Evolutionary conservation across 441 rosid genomes (phyloP).

Genomic region (Euphorbia celastroides): DNA sequence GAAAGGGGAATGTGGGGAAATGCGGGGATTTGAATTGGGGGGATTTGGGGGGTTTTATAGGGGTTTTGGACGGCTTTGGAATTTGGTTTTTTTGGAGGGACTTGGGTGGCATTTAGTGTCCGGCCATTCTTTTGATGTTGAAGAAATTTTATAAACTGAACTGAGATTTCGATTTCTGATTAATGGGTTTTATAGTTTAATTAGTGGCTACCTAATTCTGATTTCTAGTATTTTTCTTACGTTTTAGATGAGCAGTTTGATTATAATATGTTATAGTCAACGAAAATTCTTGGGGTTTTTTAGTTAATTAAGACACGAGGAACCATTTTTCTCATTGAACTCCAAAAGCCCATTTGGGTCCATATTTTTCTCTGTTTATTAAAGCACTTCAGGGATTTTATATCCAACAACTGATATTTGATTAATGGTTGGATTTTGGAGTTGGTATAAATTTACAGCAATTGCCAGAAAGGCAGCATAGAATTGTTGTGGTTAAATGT

Average conservation of each 20-base stretch:
- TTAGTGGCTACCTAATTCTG: background rate
- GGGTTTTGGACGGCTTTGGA: slow-evolving; percentile 7
- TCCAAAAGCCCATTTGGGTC: slow-evolving; percentile 18
- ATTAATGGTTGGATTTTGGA: background rate
- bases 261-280: slow-evolving; percentile 12
- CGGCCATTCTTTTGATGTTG: slow-evolving; percentile 5
- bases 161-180: slow-evolving; percentile 20
- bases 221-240: background rate
- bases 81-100: slow-evolving; percentile 10
- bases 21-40: background rate
- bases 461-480: slow-evolving; percentile 19
- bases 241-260: background rate
- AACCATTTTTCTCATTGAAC: background rate
- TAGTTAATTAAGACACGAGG: too few relatives aligned
- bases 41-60: slow-evolving; percentile 27
- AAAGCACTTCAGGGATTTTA: too few relatives aligned
- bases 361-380: too few relatives aligned
- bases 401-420: too few relatives aligned
- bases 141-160: background rate
- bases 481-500: slow-evolving; percentile 11
- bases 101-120: slow-evolving; percentile 8
- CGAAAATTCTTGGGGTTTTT: slow-evolving; percentile 6
- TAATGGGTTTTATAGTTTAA: background rate
- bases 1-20: background rate
- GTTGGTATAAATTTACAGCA: background rate